Conservation (phyloP, 495 filamentous ascomycete genomes). For the Paragyromitra xinjiangensis region DNA sequence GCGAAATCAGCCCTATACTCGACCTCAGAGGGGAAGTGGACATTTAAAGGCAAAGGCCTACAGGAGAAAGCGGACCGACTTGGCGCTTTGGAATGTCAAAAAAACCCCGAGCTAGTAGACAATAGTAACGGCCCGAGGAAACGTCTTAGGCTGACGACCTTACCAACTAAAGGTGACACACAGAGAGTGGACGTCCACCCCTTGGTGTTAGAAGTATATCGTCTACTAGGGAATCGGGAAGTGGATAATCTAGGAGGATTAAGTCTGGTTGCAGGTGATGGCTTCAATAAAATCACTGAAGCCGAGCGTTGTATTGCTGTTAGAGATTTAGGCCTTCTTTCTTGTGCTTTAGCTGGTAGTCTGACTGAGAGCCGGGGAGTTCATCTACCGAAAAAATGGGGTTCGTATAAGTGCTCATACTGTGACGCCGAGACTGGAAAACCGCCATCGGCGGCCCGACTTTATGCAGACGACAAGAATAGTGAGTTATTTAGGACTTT, state of each 20-base stretch:
- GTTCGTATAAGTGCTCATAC: constrained; percentile 55
- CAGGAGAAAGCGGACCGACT: constrained; percentile 36
- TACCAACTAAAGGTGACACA: constrained; percentile 28
- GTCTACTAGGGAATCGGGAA: constrained; percentile 47
- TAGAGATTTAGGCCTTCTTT: constrained; percentile 60
- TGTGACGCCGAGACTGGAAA: constrained; percentile 60
- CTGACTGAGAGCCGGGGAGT: constrained; percentile 51
- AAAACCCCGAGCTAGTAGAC: constrained; percentile 33
- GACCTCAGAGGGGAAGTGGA: constrained; percentile 44
- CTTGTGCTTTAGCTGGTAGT: constrained; percentile 61
- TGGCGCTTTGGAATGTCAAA: constrained; percentile 12
- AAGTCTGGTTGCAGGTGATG: constrained; percentile 40
- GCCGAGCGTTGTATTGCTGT: constrained; percentile 50
- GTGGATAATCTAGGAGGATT: constrained; percentile 40
- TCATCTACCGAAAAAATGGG: constrained; percentile 39
- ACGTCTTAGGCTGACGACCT: constrained; percentile 44
- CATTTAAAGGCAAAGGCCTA: constrained; percentile 41
- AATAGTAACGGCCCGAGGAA: constrained; percentile 42
- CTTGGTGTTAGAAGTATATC: constrained; percentile 30
- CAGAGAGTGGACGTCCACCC: constrained; percentile 38
- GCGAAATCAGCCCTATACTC: constrained; percentile 37
- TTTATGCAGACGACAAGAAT: constrained; percentile 58
- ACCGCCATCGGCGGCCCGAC: constrained; percentile 30
- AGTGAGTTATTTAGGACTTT: constrained; percentile 66
- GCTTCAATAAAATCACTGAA: constrained; percentile 51